Conservation (phyloP, 768 basidiomycete genomes). For the Russula griseocarnosa region DNA sequence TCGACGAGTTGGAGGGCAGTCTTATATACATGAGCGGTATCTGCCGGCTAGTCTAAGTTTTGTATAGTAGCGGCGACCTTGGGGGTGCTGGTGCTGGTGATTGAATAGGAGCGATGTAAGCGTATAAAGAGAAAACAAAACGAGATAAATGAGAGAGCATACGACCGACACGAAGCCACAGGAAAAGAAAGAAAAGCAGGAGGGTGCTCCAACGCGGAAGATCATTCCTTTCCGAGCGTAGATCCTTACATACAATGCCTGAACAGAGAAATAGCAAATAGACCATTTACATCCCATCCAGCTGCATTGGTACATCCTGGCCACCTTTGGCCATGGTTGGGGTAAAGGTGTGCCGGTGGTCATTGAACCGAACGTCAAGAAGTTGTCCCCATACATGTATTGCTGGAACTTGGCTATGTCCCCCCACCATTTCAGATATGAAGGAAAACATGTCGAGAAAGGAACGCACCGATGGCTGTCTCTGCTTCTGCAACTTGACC, state of each 20-base stretch:
- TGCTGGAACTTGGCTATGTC: constrained; percentile 80
- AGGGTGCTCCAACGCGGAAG: too few relatives aligned
- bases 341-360: constrained; percentile 92
- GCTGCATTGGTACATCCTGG: constrained; percentile 61
- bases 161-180: too few relatives aligned
- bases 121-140: too few relatives aligned
- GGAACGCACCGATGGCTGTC: constrained; percentile 75
- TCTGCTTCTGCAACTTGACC: constrained; percentile 82
- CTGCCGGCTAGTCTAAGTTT: too few relatives aligned
- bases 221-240: too few relatives aligned
- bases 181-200: too few relatives aligned
- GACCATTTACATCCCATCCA: constrained; percentile 41
- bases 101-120: too few relatives aligned
- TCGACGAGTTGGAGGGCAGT: too few relatives aligned
- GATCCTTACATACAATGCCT: background rate
- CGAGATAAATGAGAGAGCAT: too few relatives aligned
- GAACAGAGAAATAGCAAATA: background rate
- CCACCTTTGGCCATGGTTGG: constrained; percentile 87
- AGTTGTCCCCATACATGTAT: constrained; percentile 92
- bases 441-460: background rate
- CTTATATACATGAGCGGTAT: too few relatives aligned
- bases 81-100: too few relatives aligned
- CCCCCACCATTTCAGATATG: constrained; percentile 29
- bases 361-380: constrained; percentile 89
- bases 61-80: too few relatives aligned